Evolutionary conservation across 805 yeast genomes (phyloP).

Genomic region (Metschnikowia borealis): DNA sequence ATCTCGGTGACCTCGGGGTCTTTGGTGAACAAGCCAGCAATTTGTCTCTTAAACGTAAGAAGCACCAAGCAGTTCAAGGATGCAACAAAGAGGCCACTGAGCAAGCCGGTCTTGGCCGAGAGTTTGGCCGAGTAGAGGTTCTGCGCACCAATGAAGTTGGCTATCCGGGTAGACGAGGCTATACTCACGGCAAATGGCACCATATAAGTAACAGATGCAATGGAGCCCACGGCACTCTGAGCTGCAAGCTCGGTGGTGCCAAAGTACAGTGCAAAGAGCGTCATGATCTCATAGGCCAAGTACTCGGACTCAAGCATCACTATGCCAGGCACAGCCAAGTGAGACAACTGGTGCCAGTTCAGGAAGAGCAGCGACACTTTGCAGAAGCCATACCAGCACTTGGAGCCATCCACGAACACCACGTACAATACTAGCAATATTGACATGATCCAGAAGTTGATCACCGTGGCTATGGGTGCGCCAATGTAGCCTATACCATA

Average conservation of each 20-base stretch:
- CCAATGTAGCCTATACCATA: constrained; percentile 41
- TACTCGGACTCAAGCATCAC: constrained; percentile 45
- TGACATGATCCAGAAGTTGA: constrained; percentile 42
- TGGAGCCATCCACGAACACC: constrained; percentile 50
- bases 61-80: constrained; percentile 42
- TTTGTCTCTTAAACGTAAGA: constrained; percentile 41
- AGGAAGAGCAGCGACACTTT: constrained; percentile 33
- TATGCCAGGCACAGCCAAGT: constrained; percentile 43
- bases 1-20: constrained; percentile 54
- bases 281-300: constrained; percentile 45
- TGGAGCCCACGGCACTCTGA: constrained; percentile 47
- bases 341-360: constrained; percentile 34
- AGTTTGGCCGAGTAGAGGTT: constrained; percentile 34
- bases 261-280: constrained; percentile 42
- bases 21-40: constrained; percentile 57
- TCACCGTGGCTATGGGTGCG: constrained; percentile 41
- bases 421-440: constrained; percentile 34
- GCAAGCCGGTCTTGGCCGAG: constrained; percentile 32
- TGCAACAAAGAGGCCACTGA: constrained; percentile 29
- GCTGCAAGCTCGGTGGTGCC: constrained; percentile 51
- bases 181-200: constrained; percentile 45
- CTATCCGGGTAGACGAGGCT: constrained; percentile 42
- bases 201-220: constrained; percentile 43
- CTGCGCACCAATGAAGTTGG: constrained; percentile 43
- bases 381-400: constrained; percentile 65